These are phyloP conservation scores for Lachnellula subtilissima DNA, from an alignment of 2,329 filamentous ascomycete genomes.

Conservation along the genomic window DNA sequence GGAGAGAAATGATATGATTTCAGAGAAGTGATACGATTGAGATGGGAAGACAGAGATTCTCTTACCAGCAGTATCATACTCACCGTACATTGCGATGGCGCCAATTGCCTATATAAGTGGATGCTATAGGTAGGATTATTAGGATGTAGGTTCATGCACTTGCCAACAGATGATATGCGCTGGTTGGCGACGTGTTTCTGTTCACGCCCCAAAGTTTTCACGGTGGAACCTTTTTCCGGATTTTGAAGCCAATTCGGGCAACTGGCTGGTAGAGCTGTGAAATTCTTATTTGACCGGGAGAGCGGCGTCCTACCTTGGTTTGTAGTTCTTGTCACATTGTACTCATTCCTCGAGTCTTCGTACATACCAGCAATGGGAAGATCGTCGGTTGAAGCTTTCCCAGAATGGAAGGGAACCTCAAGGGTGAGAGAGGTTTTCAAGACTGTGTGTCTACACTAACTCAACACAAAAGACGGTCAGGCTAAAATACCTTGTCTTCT, in stretches of 20 bases:
- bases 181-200: constrained; percentile 21
- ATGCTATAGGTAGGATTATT: constrained; percentile 19
- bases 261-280: background rate
- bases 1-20: background rate
- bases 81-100: constrained; percentile 12
- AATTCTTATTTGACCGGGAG: constrained; percentile 1
- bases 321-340: constrained; percentile 1
- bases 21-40: background rate
- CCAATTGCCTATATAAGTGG: constrained; percentile 20
- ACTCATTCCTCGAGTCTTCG: background rate
- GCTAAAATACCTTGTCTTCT: too few species aligned
- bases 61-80: constrained; percentile 12
- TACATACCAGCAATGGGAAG: background rate
- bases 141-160: constrained; percentile 15
- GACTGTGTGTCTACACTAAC: background rate
- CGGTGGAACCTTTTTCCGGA: constrained; percentile 3
- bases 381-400: background rate
- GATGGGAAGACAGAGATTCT: constrained; percentile 6
- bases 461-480: too few species aligned
- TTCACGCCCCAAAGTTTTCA: constrained; percentile 4
- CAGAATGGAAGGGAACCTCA: background rate
- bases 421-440: background rate
- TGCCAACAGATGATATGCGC: constrained; percentile 16
- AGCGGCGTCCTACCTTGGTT: background rate
- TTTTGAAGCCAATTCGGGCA: constrained; percentile 3